Percentiles rank a stretch among this genome's conserved stretches.
Evolutionary conservation across 1,284 basidiomycete genomes (phyloP).

Genomic region (Ceratobasidium sp.): DNA sequence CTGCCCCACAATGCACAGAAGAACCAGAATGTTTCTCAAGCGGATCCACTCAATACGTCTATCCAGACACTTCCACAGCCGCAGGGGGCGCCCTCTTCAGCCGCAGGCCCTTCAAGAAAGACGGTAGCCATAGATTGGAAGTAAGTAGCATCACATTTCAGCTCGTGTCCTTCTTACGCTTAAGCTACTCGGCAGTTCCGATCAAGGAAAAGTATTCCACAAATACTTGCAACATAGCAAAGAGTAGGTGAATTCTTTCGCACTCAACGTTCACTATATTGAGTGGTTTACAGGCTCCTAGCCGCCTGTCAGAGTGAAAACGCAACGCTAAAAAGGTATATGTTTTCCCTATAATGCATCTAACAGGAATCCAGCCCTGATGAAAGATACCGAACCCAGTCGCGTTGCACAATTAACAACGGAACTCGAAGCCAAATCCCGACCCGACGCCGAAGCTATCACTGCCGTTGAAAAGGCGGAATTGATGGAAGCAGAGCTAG

Average conservation of each 20-base stretch:
- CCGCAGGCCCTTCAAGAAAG: conserved; percentile 9
- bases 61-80: neutral
- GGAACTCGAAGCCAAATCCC: conserved; percentile 35
- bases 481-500: conserved; percentile 38
- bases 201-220: neutral
- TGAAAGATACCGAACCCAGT: neutral
- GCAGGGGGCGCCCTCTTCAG: conserved; percentile 1
- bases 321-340: conserved; percentile 17
- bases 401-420: conserved; percentile 27
- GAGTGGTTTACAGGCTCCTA: neutral
- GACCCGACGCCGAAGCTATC: neutral
- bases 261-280: neutral
- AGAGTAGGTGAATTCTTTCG: neutral
- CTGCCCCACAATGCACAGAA: neutral
- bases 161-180: neutral
- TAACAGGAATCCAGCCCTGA: neutral
- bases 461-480: conserved; percentile 42
- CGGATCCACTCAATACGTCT: neutral
- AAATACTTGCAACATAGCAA: neutral
- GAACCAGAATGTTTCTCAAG: neutral
- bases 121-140: conserved; percentile 22
- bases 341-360: neutral
- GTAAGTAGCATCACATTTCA: neutral
- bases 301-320: conserved; percentile 5
- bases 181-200: conserved; percentile 10